Evolutionary conservation across 805 yeast species (phyloP).

Genomic region (Pichia membranifaciens): DNA sequence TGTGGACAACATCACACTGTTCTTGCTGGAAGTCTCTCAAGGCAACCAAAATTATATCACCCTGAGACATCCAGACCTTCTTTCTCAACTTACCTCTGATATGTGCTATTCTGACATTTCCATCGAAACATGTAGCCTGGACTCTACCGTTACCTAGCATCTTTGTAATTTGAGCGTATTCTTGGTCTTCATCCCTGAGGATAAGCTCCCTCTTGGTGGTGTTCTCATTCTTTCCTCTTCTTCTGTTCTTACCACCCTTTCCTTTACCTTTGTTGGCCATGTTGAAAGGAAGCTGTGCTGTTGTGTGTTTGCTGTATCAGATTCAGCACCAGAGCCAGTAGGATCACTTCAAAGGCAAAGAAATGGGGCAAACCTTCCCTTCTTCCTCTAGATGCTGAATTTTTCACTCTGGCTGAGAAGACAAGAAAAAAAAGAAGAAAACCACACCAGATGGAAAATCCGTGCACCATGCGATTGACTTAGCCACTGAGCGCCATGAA

Average conservation of each 20-base stretch:
- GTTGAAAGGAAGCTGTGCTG: not conserved
- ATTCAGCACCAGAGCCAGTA: too few relatives aligned
- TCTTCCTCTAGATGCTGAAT: too few relatives aligned
- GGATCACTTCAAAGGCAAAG: too few relatives aligned
- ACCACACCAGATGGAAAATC: not conserved
- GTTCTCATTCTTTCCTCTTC: conserved; percentile 97
- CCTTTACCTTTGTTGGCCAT: conserved; percentile 40
- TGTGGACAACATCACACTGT: conserved; percentile 96
- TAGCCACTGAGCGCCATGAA: too few relatives aligned
- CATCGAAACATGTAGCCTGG: conserved; percentile 93
- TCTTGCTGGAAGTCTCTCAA: conserved; percentile 98
- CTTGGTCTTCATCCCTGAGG: conserved; percentile 94
- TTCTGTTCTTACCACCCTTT: conserved; percentile 87
- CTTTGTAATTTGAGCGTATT: conserved; percentile 95
- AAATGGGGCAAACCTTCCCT: too few relatives aligned
- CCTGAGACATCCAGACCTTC: conserved; percentile 99
- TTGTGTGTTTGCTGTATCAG: not conserved
- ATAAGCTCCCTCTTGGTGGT: conserved; percentile 92
- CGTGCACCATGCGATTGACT: not conserved
- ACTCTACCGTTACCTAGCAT: conserved; percentile 98
- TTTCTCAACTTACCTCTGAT: conserved; percentile 98
- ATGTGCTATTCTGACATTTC: conserved; percentile 89
- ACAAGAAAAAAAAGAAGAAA: too few relatives aligned
- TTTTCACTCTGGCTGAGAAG: too few relatives aligned
- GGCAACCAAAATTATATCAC: conserved; percentile 93